Base-by-base conservation (phyloP, 257 asterid genomes). In the Solanum clarkiae region DNA sequence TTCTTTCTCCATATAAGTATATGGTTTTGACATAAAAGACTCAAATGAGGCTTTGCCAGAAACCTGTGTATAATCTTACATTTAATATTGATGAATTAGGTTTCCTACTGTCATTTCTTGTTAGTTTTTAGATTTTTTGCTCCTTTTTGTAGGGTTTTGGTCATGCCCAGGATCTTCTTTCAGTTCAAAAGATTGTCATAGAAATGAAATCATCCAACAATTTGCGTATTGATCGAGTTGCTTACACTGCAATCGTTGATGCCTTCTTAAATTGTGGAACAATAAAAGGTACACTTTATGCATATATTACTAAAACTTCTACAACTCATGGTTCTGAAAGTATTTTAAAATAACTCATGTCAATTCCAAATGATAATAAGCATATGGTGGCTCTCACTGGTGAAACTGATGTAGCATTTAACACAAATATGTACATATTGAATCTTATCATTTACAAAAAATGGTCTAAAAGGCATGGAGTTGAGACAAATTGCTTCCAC, bases 241-340 rank as follows among this genome's bases (percentile, higher is more conserved):
- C 95, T 32, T 93, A 93, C 90, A 91, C 94, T 62, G 89, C 88
- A 17, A 90, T 86, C 77, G 82, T 91, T 77, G 96, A 93, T 81
- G 94, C 95, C 32, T 87, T 93, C 63, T 90, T 93, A 71, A 90
- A 87, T 44, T 93, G 94, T 84, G 97, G 93, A 70, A 91, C 92
- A 82, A 86, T 91, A 17, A 88, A 89, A 88, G 97, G 97, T 93
- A 90, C 29, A 83, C 80, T 32, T 75, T 40, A 84, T 83, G 60
- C 59, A 82, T 84, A 74, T 47, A 57, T 72, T 36, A 22, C 65
- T 55, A 62, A 26, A 12, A 60, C 53, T 75, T 47, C 60, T 29
- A 22, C 47, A 24, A 10, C 24, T 22, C 42, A 36, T 55, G 36
- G 26, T 72, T 51, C 7, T 65, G 74, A 56, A 51, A 13, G 71